These are phyloP conservation scores for Cyclotella kingstonii DNA, from an alignment of 108 stramenopile species.

Conservation along the genomic window DNA sequence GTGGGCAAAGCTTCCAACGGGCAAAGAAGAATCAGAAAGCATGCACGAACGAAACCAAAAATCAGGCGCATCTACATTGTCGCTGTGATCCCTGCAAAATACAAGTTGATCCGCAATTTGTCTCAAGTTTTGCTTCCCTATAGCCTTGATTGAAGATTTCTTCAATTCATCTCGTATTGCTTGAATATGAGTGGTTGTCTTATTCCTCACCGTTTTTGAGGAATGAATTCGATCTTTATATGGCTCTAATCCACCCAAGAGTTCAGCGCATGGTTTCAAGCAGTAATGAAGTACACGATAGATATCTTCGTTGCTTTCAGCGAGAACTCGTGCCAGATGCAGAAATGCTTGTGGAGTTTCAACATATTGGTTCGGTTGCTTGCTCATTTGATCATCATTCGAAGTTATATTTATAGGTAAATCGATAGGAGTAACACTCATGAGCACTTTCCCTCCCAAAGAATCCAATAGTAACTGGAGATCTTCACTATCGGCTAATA, in stretches of 20 bases:
- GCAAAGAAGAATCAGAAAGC: slow-evolving; percentile 75
- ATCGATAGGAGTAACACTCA: slow-evolving; percentile 33
- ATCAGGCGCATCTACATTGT: not conserved
- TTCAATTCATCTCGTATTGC: not conserved
- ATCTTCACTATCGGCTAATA: too few species aligned
- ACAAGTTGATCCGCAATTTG: slow-evolving; percentile 17
- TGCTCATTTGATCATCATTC: not conserved
- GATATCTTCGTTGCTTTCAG: slow-evolving; percentile 37
- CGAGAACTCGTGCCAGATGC: slow-evolving; percentile 38
- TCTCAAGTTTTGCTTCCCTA: slow-evolving; percentile 3
- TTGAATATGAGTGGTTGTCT: slow-evolving; percentile 1
- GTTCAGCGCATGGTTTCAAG: slow-evolving; percentile 30
- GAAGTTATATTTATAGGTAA: too few species aligned
- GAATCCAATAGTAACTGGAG: slow-evolving; percentile 10
- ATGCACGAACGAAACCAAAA: slow-evolving; percentile 37
- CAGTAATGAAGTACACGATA: slow-evolving; percentile 39
- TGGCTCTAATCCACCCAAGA: slow-evolving; percentile 38
- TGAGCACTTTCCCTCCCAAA: slow-evolving; percentile 23
- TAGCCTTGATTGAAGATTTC: not conserved
- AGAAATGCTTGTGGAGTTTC: slow-evolving; percentile 12
- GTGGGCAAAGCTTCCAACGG: slow-evolving; percentile 85
- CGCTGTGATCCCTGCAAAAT: slow-evolving; percentile 10
- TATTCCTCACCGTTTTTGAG: slow-evolving; percentile 23
- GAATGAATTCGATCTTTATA: slow-evolving; percentile 44
- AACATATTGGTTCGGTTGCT: not conserved